A percentile compares a stretch with the other conserved stretches of the same genome.
Evolutionary conservation across 495 filamentous ascomycete species (phyloP).

Genomic region (Amniculicola lignicola): DNA sequence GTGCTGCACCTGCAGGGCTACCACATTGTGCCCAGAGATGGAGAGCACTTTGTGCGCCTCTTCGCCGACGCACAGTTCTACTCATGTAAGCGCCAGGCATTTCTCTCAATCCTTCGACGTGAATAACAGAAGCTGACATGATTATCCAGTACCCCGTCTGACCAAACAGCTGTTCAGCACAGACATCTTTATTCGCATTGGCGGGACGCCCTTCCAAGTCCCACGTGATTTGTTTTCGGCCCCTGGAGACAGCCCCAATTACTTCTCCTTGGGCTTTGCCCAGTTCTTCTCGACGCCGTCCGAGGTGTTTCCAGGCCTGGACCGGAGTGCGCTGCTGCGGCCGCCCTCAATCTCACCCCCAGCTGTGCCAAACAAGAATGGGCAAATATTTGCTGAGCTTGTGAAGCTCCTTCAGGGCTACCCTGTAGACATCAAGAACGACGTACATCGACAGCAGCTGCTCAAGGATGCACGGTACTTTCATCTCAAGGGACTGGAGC

Average conservation of each 20-base stretch:
- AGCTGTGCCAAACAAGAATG: conserved; percentile 72
- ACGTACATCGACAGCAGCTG: conserved; percentile 73
- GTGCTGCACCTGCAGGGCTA: conserved; percentile 92
- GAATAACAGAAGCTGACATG: conserved; percentile 1
- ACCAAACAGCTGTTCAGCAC: conserved; percentile 93
- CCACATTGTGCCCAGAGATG: conserved; percentile 77
- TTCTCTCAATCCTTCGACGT: background rate
- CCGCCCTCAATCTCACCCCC: conserved; percentile 85
- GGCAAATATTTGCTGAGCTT: conserved; percentile 76
- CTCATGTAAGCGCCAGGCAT: conserved; percentile 53
- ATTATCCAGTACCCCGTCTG: conserved; percentile 68
- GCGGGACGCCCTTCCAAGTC: conserved; percentile 80
- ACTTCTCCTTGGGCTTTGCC: conserved; percentile 89
- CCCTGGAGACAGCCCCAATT: conserved; percentile 88
- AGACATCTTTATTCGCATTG: conserved; percentile 87
- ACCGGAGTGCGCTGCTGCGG: conserved; percentile 75
- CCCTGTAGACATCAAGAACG: conserved; percentile 70
- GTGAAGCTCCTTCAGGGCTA: conserved; percentile 89
- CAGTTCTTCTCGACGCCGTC: conserved; percentile 79
- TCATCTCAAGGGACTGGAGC: conserved; percentile 86
- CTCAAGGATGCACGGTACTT: conserved; percentile 89
- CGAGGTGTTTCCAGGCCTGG: conserved; percentile 83
- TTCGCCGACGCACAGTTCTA: conserved; percentile 98
- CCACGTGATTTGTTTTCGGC: conserved; percentile 81
- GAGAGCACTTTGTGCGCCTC: conserved; percentile 80